phyloP scores from a whole-genome alignment of 1,284 basidiomycete genomes.

The Ustilago hordei region DNA sequence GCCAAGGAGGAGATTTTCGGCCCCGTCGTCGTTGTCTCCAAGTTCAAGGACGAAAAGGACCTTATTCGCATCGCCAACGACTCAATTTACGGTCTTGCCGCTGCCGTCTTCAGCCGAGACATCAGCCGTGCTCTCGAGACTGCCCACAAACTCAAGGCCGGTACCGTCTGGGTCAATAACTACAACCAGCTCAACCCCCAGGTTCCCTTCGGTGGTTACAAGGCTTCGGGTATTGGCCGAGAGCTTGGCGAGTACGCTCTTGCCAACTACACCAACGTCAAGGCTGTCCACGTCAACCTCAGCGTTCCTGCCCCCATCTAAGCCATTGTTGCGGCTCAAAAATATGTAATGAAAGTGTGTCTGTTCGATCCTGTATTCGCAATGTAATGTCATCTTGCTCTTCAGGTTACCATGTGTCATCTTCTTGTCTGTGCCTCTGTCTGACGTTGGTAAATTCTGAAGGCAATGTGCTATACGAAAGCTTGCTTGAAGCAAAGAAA shows the following conservation, averaged over 20 bases:
- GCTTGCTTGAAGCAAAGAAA: too few species aligned
- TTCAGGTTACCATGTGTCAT: neutral
- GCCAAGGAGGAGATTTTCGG: slow-evolving; percentile 82
- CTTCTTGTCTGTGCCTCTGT: neutral
- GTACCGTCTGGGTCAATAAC: slow-evolving; percentile 82
- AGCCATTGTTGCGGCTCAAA: neutral
- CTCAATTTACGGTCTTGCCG: slow-evolving; percentile 84
- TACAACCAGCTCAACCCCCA: slow-evolving; percentile 57
- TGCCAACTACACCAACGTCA: slow-evolving; percentile 83
- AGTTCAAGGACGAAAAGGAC: slow-evolving; percentile 73
- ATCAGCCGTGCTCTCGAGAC: slow-evolving; percentile 80
- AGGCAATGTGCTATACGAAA: too few species aligned
- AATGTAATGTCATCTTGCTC: slow-evolving; percentile 28
- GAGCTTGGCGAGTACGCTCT: slow-evolving; percentile 68
- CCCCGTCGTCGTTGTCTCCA: slow-evolving; percentile 76
- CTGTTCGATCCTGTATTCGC: slow-evolving; percentile 26
- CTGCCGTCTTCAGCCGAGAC: slow-evolving; percentile 85
- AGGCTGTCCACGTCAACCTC: slow-evolving; percentile 84
- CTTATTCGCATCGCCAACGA: slow-evolving; percentile 83
- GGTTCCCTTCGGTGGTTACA: slow-evolving; percentile 57
- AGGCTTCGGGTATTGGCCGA: slow-evolving; percentile 64
- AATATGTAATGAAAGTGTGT: neutral
- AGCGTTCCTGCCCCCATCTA: slow-evolving; percentile 56
- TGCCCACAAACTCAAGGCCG: slow-evolving; percentile 83
- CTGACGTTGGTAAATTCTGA: too few species aligned